phyloP scores from a whole-genome alignment of 306 rosid genomes.

The Quercus rubra region DNA sequence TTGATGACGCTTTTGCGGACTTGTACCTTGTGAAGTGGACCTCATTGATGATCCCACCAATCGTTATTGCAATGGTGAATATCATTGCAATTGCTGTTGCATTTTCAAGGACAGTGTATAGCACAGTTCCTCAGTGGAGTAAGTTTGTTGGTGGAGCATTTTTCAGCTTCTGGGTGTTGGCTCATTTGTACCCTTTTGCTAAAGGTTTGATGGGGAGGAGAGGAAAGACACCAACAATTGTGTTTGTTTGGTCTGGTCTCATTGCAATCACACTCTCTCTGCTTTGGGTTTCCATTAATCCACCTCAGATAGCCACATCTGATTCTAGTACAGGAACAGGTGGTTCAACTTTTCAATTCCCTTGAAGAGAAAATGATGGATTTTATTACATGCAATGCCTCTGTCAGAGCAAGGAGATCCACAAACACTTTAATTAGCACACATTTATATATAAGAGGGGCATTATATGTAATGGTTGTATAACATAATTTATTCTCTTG shows the following conservation, averaged over 20 bases:
- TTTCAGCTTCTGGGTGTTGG: constrained; percentile 55
- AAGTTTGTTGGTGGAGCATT: constrained; percentile 52
- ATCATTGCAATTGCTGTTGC: constrained; percentile 37
- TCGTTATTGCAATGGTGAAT: constrained; percentile 45
- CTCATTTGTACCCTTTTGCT: constrained; percentile 55
- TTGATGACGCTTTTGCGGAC: constrained; percentile 36
- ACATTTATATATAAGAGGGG: too few species aligned
- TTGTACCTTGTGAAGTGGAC: constrained; percentile 51
- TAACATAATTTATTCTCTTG: too few species aligned
- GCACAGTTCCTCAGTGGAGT: constrained; percentile 37
- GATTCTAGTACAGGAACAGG: constrained; percentile 1
- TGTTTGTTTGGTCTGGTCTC: constrained; percentile 56
- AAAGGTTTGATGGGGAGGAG: constrained; percentile 59
- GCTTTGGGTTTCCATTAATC: constrained; percentile 40
- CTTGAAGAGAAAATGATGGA: constrained; percentile 14
- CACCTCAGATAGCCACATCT: constrained; percentile 18
- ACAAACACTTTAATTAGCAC: too few species aligned
- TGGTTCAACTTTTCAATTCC: constrained; percentile 31
- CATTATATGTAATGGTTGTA: too few species aligned
- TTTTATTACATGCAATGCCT: not conserved
- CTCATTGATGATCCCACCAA: constrained; percentile 46
- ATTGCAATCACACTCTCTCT: constrained; percentile 48
- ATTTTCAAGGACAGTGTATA: constrained; percentile 33
- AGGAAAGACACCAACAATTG: constrained; percentile 52
- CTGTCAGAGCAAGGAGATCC: too few species aligned